Base-by-base conservation (phyloP, 2,329 filamentous ascomycete species). In the Pseudomassariella vexata region DNA sequence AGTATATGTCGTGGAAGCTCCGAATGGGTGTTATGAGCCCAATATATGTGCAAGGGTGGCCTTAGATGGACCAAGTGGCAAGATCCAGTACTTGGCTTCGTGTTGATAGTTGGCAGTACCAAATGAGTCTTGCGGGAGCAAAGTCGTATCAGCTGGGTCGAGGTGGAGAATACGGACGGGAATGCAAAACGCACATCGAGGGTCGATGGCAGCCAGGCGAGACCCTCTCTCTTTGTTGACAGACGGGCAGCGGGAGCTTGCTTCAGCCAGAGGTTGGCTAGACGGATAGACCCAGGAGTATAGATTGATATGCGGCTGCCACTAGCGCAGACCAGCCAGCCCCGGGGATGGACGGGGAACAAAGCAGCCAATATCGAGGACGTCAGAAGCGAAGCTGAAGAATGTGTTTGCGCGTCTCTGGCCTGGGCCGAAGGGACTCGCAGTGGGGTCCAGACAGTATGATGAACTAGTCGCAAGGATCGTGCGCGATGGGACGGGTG, bases 201-300 rank as follows among this genome's bases (percentile, higher is more conserved):
- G 44, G 44, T 40, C 45, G 41, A 41, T 35, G 36, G 23, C 25
- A 39, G 34, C 44, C 39, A 47, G 45, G 46, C 42, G 50, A 47
- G 45, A 53, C 48, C 43, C 37, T 33, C 18, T 47, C 48, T 46
- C 50, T 55, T 55, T 53, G 50, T 54, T 39, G 25, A 44, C 36
- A 36, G 26, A 38, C 39, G 40, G 22, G 38, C 36, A 42, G 36
- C 48, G 42, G 48, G 47, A 46, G 37, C 40, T 40, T 53, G 42
- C 48, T 48, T 50, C 37, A 32, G 38, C 25, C 31, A 39, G 39
- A 48, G 38, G 41, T 38, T 47, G 43, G 41, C 34, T 39, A 37
- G 34, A 38, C 32, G 35, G 34, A 39, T 37, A 36, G 22, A 19
- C 22, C 21, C 11, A 27, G 19, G 17, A 27, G 31, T 36, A 28